Percentiles rank a stretch among this genome's conserved stretches.
Evolutionary conservation across 2,329 filamentous ascomycete genomes (phyloP).

Genomic region (Fusarium sambucinum): DNA sequence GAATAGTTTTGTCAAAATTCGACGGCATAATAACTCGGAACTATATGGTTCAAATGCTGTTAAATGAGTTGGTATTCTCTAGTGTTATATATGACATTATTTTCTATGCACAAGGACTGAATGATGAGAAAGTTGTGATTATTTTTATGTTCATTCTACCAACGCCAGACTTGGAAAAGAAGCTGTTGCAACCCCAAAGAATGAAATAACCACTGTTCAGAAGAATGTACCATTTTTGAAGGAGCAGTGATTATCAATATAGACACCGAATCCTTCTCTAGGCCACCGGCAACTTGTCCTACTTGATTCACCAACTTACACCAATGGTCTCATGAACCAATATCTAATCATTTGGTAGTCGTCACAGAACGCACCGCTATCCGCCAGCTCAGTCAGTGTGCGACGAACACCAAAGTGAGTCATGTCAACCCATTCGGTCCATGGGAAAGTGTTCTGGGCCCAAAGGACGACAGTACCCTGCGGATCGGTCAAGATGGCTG

Average conservation of each 20-base stretch:
- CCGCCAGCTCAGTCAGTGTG: slow-evolving; percentile 20
- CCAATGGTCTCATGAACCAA: not conserved
- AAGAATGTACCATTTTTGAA: too few species aligned
- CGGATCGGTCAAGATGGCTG: slow-evolving; percentile 6
- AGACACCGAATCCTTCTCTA: too few species aligned
- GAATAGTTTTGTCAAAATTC: not conserved
- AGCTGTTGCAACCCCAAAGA: not conserved
- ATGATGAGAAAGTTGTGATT: not conserved
- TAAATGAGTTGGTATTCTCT: not conserved
- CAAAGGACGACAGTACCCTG: slow-evolving; percentile 11
- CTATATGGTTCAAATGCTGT: not conserved
- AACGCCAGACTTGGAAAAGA: not conserved
- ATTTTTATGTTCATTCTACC: not conserved
- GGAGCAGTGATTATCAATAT: not conserved
- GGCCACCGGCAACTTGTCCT: not conserved
- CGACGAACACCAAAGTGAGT: not conserved
- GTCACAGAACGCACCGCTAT: slow-evolving; percentile 20
- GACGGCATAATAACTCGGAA: not conserved
- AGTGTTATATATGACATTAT: not conserved
- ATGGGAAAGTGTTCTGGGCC: not conserved
- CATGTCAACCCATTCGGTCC: slow-evolving; percentile 14
- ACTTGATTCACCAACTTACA: not conserved
- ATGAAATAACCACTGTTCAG: too few species aligned
- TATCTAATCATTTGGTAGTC: slow-evolving; percentile 24
- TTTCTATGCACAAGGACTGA: not conserved